Conservation (phyloP, 2,329 filamentous ascomycete species). For the Amauroascus niger region DNA sequence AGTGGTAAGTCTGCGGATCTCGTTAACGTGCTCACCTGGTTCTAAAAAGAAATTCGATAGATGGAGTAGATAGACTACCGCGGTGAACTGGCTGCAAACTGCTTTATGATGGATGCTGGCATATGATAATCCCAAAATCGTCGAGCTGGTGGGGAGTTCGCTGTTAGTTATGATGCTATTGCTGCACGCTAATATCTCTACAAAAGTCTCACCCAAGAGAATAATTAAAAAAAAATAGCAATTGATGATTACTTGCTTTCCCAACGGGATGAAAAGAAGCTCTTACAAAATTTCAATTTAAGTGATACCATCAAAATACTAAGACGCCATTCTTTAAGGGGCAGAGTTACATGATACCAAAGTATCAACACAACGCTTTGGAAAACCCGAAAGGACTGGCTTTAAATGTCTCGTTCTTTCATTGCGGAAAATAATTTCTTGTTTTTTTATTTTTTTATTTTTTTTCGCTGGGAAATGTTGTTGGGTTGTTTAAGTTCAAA, state of each 20-base stretch:
- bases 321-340: not conserved
- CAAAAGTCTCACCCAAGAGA: too few relatives aligned
- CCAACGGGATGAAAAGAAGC: too few relatives aligned
- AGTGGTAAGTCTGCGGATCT: not conserved
- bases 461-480: not conserved
- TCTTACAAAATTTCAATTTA: too few relatives aligned
- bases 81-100: not conserved
- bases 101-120: too few relatives aligned
- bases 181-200: too few relatives aligned
- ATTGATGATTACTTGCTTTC: too few relatives aligned
- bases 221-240: too few relatives aligned
- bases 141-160: too few relatives aligned
- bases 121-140: too few relatives aligned
- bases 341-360: not conserved
- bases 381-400: not conserved
- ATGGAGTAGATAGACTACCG: not conserved
- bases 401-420: not conserved
- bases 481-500: slow-evolving; percentile 22
- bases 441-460: too few relatives aligned
- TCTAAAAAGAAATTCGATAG: not conserved
- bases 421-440: too few relatives aligned
- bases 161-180: not conserved
- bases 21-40: not conserved
- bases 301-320: too few relatives aligned
- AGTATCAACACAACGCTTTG: slow-evolving; percentile 5